A percentile compares a stretch with the other conserved stretches of the same genome.
These are phyloP conservation scores for Pythium coloratum DNA, from an alignment of 352 stramenopile species.

Conservation along the genomic window DNA sequence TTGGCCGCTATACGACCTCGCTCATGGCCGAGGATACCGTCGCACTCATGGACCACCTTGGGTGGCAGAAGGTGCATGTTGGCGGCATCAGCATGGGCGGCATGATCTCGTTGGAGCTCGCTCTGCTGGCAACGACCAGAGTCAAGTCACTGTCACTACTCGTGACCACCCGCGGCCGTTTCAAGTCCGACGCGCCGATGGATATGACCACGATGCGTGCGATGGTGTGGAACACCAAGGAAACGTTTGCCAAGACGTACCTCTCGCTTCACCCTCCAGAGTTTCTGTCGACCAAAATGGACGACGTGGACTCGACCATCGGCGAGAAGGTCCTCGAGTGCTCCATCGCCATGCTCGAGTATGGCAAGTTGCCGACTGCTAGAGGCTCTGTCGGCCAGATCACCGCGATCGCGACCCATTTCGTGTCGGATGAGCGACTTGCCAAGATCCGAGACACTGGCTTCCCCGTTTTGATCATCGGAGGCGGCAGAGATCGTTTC, in stretches of 20 bases:
- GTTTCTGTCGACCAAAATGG: slow-evolving; percentile 35
- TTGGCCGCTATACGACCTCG: slow-evolving; percentile 54
- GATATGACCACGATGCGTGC: slow-evolving; percentile 22
- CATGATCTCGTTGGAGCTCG: slow-evolving; percentile 63
- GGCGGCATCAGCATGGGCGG: slow-evolving; percentile 38
- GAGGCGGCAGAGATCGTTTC: slow-evolving; percentile 41
- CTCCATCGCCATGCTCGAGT: slow-evolving; percentile 12
- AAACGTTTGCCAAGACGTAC: slow-evolving; percentile 30
- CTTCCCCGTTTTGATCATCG: slow-evolving; percentile 55
- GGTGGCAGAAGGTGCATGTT: slow-evolving; percentile 47
- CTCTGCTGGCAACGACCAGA: slow-evolving; percentile 38
- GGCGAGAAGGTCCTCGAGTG: slow-evolving; percentile 17
- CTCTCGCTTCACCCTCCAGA: slow-evolving; percentile 38
- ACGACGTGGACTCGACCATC: slow-evolving; percentile 21
- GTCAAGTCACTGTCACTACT: slow-evolving; percentile 52
- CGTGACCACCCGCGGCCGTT: slow-evolving; percentile 49
- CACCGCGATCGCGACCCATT: slow-evolving; percentile 36
- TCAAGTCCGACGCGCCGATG: slow-evolving; percentile 29
- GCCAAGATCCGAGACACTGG: slow-evolving; percentile 36
- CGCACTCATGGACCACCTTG: slow-evolving; percentile 48
- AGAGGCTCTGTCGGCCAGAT: slow-evolving; percentile 22
- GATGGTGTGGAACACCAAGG: slow-evolving; percentile 32
- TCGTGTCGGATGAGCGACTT: slow-evolving; percentile 48
- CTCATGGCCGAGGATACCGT: slow-evolving; percentile 65
- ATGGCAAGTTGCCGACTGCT: neutral